These are phyloP conservation scores for Echria macrotheca DNA, from an alignment of 495 filamentous ascomycete species.

Conservation along the genomic window DNA sequence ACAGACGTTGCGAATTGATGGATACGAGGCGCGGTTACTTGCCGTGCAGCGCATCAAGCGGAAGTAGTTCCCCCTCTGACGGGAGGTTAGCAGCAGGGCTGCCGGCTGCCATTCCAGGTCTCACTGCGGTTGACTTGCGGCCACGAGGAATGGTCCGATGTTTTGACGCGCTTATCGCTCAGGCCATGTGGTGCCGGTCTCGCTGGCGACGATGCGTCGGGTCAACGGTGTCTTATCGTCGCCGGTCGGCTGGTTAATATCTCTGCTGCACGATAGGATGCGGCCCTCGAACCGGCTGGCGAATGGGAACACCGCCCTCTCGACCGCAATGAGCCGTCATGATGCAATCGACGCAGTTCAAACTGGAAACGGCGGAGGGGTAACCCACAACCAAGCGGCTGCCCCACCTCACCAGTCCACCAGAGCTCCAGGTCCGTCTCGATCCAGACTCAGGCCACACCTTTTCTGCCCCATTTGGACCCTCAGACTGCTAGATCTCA, in stretches of 20 bases:
- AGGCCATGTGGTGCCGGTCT: neutral
- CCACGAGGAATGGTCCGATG: neutral
- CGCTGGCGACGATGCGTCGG: neutral
- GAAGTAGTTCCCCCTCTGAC: too few species aligned
- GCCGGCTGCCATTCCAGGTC: too few species aligned
- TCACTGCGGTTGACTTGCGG: too few species aligned
- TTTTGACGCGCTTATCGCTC: neutral
- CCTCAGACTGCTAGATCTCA: too few species aligned
- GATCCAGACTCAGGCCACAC: too few species aligned
- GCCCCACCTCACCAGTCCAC: constrained; percentile 1
- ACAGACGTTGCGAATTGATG: too few species aligned
- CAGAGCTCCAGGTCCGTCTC: too few species aligned
- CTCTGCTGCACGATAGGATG: constrained; percentile 2
- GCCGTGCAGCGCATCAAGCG: too few species aligned
- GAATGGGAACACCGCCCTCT: constrained; percentile 1
- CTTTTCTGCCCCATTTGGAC: too few species aligned
- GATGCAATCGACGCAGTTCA: constrained; percentile 9
- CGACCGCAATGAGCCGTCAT: neutral
- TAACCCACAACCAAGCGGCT: neutral
- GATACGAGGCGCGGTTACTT: too few species aligned
- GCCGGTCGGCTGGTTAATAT: constrained; percentile 4
- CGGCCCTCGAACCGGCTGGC: neutral
- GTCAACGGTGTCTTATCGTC: neutral
- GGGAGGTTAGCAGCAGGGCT: too few species aligned
- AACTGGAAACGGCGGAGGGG: constrained; percentile 10